A percentile compares a stretch with the other conserved stretches of the same genome.
Conservation (phyloP, 225 moss, liverwort and hornwort species). For the Sphagnum contortum region DNA sequence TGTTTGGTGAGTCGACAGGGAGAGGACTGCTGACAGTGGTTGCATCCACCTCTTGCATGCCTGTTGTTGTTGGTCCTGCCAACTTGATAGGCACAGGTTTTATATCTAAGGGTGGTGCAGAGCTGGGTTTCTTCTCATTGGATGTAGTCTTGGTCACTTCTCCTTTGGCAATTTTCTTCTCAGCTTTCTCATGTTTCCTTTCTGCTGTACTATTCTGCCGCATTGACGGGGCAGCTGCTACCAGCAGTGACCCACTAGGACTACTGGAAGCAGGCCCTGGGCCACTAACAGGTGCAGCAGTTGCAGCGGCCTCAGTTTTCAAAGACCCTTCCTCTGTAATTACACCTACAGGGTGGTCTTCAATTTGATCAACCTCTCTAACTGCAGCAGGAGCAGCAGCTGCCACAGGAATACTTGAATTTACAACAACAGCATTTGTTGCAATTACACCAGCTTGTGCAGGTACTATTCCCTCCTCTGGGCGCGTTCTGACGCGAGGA, state of each 20-base stretch:
- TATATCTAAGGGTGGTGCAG: slow-evolving; percentile 28
- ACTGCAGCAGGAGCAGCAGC: background rate
- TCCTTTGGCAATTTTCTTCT: slow-evolving; percentile 30
- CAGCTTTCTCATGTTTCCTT: slow-evolving; percentile 25
- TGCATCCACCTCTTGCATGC: slow-evolving; percentile 13
- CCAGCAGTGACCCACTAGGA: no score
- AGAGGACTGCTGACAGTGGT: slow-evolving; percentile 5
- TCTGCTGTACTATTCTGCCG: slow-evolving; percentile 21
- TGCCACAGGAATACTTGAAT: slow-evolving; percentile 9
- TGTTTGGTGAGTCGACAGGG: slow-evolving; percentile 8
- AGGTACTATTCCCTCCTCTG: slow-evolving; percentile 23
- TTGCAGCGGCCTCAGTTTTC: slow-evolving; percentile 23
- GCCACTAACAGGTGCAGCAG: slow-evolving; percentile 6
- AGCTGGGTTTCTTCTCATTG: slow-evolving; percentile 26
- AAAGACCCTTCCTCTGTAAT: slow-evolving; percentile 19
- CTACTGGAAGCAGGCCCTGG: background rate
- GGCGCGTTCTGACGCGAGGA: slow-evolving; percentile 39
- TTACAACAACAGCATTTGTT: slow-evolving; percentile 4
- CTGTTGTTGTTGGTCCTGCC: slow-evolving; percentile 1
- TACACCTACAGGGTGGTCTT: no score
- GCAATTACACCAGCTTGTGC: slow-evolving; percentile 18
- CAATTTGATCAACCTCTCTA: slow-evolving; percentile 27
- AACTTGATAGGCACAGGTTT: slow-evolving; percentile 11
- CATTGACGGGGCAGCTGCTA: no score
- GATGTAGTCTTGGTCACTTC: slow-evolving; percentile 18